Evolutionary conservation across 495 filamentous ascomycete species (phyloP), one percentile per base, ranked within the genome.

Genomic region (Physcia stellaris): DNA sequence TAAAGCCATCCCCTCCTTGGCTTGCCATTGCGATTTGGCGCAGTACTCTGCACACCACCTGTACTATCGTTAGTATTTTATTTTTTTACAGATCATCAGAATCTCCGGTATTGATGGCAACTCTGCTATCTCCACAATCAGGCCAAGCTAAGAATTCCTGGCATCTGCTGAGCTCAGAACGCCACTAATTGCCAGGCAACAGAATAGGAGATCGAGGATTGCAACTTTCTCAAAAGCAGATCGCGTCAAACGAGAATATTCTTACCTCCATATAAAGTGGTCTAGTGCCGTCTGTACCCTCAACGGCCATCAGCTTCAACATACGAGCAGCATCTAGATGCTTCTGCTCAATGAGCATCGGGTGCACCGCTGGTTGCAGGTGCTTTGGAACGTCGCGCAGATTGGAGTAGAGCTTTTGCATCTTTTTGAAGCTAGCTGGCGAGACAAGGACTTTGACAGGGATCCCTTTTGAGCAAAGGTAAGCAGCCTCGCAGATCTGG

Each of bases 281-380:
- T 38, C 70, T 58, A 3, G 52, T 31, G 1, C 46, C 52, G 11
- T 59, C 52, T 6, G 53, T 54, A 6, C 61, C 53, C 6, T 54
- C 60, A 6, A 79, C 68, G 1, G 72, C 74, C 77, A 83, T 79
- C 4, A 83, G 66, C 28, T 75, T 69, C 15, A 76, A 47, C 70
- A 80, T 78, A 4, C 72, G 64, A 36, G 67, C 64, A 0, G 69
- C 72, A 45, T 75, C 77, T 2, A 86, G 64, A 33, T 79, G 54
- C 0, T 50, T 51, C 35, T 75, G 31, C 21, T 28, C 13, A 28
- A 28, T 7, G 9, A 7, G 7, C 26, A 28, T 28, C 9, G 26
- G 9, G 13, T 7, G 7, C 7, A 28, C 26, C 26, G 7, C 13
- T 7, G 26, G 26, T 13, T 28, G 7, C 13, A 7, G 26, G 26